A percentile compares a stretch with the other conserved stretches of the same genome.
These are phyloP conservation scores for Dissophora globulifera DNA, from an alignment of 192 early-diverging fungal species.

Conservation along the genomic window DNA sequence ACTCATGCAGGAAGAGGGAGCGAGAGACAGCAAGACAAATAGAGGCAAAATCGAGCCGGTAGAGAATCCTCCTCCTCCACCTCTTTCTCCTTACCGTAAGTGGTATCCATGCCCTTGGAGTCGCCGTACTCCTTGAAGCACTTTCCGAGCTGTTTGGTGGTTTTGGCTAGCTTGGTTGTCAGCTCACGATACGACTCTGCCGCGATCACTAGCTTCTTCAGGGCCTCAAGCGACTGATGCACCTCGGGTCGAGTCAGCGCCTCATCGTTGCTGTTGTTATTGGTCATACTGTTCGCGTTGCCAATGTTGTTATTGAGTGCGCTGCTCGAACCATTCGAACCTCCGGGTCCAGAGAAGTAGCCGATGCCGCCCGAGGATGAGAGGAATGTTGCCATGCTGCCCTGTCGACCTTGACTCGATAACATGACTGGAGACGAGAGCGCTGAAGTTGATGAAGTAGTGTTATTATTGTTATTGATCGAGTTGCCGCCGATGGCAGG, in stretches of 20 bases:
- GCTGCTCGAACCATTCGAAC: not conserved
- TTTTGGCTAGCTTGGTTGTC: conserved; percentile 45
- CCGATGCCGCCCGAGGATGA: conserved; percentile 3
- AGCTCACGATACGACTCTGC: conserved; percentile 55
- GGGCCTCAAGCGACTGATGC: conserved; percentile 39
- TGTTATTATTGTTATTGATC: not conserved
- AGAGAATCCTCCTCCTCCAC: too few relatives aligned
- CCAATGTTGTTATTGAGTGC: not conserved
- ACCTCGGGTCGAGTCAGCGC: conserved; percentile 32
- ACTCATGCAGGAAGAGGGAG: not conserved
- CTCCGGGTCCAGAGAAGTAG: not conserved
- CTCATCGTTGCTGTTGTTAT: not conserved
- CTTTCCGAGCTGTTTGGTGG: conserved; percentile 47
- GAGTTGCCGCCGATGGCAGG: not conserved
- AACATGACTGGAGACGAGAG: conserved; percentile 20
- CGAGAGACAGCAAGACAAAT: too few relatives aligned
- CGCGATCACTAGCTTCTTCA: conserved; percentile 53
- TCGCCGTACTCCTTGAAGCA: conserved; percentile 57
- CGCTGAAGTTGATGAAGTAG: not conserved
- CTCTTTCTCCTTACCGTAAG: conserved; percentile 45
- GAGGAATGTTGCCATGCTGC: conserved; percentile 17
- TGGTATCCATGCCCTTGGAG: conserved; percentile 55
- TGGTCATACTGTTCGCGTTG: not conserved
- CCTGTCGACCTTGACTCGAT: conserved; percentile 35
- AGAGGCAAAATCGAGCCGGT: not conserved